Percentiles rank a stretch among this genome's conserved stretches.
These are phyloP conservation scores for Rhododendron henanense DNA, from an alignment of 148 eudicot species.

Conservation along the genomic window DNA sequence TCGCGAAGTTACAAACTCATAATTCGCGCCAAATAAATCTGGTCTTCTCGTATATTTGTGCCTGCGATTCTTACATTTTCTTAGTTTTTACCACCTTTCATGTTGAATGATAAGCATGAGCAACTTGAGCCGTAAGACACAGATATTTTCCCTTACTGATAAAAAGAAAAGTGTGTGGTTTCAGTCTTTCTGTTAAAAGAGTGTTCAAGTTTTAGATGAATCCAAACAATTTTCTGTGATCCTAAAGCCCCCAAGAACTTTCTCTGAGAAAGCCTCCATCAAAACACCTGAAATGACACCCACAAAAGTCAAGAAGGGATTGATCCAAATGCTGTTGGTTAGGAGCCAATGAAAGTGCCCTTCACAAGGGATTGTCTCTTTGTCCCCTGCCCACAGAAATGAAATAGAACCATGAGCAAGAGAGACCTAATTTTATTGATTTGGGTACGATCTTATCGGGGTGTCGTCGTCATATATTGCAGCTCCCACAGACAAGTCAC, in stretches of 20 bases:
- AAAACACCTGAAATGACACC: constrained; percentile 4
- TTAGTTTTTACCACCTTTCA: neutral
- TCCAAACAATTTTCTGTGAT: neutral
- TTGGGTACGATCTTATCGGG: neutral
- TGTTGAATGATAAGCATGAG: neutral
- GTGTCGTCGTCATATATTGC: neutral
- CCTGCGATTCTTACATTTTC: neutral
- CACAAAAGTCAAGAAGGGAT: constrained; percentile 6
- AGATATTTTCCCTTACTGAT: neutral
- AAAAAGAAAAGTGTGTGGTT: neutral
- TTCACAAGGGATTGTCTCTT: constrained; percentile 29
- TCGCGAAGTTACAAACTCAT: neutral
- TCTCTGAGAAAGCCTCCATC: neutral
- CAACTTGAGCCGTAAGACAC: neutral
- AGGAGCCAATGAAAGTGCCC: constrained; percentile 15
- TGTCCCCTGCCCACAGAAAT: neutral
- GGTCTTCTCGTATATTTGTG: neutral
- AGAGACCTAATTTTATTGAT: neutral
- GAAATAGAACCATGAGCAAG: constrained; percentile 7
- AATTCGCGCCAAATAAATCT: neutral
- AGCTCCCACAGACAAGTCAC: constrained; percentile 5
- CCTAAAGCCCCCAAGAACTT: neutral
- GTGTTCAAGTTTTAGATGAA: neutral
- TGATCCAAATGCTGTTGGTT: constrained; percentile 23
- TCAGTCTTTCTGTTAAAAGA: neutral